Percentiles rank a stretch among this genome's conserved stretches.
phyloP scores from a whole-genome alignment of 192 early-diverging fungal genomes.

The Neocallimastix lanati region DNA sequence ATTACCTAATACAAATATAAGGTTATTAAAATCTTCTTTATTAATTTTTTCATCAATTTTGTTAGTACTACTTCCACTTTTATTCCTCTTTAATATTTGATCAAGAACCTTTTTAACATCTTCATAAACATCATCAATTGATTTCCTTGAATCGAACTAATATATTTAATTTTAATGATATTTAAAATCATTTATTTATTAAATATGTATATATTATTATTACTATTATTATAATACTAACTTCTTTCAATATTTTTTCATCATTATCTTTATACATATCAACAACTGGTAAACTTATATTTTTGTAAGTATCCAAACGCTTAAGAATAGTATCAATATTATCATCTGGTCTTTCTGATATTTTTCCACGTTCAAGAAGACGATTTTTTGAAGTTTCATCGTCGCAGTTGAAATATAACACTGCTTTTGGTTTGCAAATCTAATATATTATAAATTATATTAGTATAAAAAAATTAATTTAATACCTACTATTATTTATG shows the following conservation, averaged over 20 bases:
- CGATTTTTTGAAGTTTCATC: conserved; percentile 6
- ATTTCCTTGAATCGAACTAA: background rate
- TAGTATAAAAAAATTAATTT: too few relatives aligned
- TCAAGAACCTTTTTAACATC: background rate
- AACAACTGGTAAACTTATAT: background rate
- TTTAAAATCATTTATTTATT: background rate
- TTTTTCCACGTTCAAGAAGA: conserved; percentile 35
- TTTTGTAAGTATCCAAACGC: background rate
- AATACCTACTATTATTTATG: too few relatives aligned
- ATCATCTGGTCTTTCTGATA: conserved; percentile 28
- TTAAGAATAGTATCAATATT: conserved; percentile 27
- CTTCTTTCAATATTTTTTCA: background rate
- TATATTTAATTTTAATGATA: background rate
- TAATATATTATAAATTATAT: background rate
- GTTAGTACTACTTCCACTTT: background rate
- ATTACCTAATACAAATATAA: background rate
- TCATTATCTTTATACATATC: background rate
- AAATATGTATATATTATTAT: background rate
- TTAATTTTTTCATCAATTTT: background rate
- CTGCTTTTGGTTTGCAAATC: background rate
- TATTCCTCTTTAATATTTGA: background rate
- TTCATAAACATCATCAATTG: background rate
- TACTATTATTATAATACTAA: background rate
- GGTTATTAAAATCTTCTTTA: background rate
- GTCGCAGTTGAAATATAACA: conserved; percentile 2